Percentiles rank a stretch among this genome's conserved stretches.
phyloP scores from a whole-genome alignment of 2,329 filamentous ascomycete genomes.

The Exophiala aquamarina region DNA sequence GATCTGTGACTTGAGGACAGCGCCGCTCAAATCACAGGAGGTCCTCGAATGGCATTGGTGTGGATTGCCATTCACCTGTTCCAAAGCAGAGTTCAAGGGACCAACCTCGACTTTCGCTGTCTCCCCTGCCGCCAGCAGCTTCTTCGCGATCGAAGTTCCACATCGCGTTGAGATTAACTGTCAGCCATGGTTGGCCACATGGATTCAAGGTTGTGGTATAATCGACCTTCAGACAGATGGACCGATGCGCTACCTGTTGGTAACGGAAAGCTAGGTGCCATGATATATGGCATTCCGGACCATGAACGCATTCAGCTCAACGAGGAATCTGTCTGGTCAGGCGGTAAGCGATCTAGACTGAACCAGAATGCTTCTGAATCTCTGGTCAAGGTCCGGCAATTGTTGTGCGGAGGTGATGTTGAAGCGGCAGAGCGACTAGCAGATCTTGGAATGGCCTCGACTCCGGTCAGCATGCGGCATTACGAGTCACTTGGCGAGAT shows the following conservation, averaged over 20 bases:
- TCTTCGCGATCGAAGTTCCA: no score
- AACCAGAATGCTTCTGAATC: neutral
- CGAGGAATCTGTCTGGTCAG: constrained; percentile 30
- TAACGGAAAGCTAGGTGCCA: constrained; percentile 46
- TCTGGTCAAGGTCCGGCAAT: neutral
- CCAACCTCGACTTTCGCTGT: no score
- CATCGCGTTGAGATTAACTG: no score
- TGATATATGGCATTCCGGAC: constrained; percentile 21
- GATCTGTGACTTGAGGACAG: no score
- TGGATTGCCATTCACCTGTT: no score
- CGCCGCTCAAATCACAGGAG: no score
- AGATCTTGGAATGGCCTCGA: neutral
- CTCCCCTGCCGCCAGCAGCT: no score
- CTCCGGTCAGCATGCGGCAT: constrained; percentile 33
- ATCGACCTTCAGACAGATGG: constrained; percentile 33
- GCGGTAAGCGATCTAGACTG: constrained; percentile 16
- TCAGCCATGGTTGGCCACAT: no score
- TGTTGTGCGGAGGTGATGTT: neutral
- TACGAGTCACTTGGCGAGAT: constrained; percentile 47
- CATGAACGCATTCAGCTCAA: constrained; percentile 27
- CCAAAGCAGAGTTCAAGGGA: no score
- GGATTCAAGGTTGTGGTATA: constrained; percentile 50
- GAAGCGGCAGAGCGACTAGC: constrained; percentile 1
- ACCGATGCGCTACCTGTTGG: constrained; percentile 48
- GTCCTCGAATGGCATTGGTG: no score